Conservation (phyloP, 306 rosid genomes). For the Castanopsis chinensis region DNA sequence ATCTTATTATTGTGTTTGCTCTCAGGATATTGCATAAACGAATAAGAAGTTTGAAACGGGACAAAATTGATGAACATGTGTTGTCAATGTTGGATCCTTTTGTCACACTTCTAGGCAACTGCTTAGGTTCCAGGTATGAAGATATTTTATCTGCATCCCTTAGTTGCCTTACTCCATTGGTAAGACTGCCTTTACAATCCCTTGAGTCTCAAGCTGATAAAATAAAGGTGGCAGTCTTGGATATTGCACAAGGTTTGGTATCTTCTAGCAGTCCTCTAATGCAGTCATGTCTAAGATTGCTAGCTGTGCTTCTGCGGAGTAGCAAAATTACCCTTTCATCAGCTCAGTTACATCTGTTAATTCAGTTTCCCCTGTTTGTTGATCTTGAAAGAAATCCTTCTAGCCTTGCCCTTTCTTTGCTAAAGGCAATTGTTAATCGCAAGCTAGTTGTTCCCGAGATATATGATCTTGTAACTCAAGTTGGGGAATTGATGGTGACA, state of each 20-base stretch:
- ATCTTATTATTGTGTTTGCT: constrained; percentile 78
- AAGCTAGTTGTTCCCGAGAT: constrained; percentile 77
- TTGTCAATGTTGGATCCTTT: constrained; percentile 78
- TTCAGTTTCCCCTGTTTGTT: constrained; percentile 78
- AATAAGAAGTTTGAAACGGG: constrained; percentile 55
- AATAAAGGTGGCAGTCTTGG: constrained; percentile 62
- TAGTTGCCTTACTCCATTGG: constrained; percentile 69
- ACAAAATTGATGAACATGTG: constrained; percentile 36
- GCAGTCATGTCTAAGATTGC: constrained; percentile 73
- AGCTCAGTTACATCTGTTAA: constrained; percentile 61
- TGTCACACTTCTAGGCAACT: constrained; percentile 51
- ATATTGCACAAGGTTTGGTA: constrained; percentile 59
- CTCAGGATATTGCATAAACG: constrained; percentile 70
- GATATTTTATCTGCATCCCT: constrained; percentile 77
- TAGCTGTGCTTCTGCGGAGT: constrained; percentile 73
- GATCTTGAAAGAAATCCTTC: constrained; percentile 77
- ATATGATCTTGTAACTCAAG: constrained; percentile 78
- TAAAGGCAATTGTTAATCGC: constrained; percentile 77
- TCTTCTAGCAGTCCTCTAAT: constrained; percentile 66
- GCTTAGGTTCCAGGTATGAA: constrained; percentile 79
- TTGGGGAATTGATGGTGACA: constrained; percentile 87
- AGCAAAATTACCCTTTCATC: constrained; percentile 64
- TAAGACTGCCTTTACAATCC: constrained; percentile 75
- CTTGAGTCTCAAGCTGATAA: constrained; percentile 67
- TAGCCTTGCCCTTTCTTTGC: constrained; percentile 67